These are phyloP conservation scores for Brettanomyces anomalus DNA, from an alignment of 805 yeast species.

Conservation along the genomic window DNA sequence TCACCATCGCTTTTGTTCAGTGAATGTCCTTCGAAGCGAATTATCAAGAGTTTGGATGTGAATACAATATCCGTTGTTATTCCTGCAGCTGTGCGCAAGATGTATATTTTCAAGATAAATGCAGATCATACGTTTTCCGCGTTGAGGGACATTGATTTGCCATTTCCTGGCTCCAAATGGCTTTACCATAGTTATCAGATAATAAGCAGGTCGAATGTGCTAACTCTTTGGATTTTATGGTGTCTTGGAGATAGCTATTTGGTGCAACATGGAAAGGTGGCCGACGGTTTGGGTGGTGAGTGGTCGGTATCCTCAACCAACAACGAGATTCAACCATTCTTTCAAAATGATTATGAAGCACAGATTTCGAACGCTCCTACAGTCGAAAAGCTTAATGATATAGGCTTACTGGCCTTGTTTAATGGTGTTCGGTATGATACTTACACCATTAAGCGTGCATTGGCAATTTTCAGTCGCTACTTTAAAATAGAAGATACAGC, in stretches of 20 bases:
- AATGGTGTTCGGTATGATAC: constrained; percentile 41
- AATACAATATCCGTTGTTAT: constrained; percentile 15
- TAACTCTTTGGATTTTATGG: constrained; percentile 20
- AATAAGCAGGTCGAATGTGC: constrained; percentile 1
- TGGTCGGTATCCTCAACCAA: constrained; percentile 12
- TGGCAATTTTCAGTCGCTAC: constrained; percentile 10
- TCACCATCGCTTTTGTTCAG: constrained; percentile 13
- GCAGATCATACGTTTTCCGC: constrained; percentile 6
- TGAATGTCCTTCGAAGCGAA: constrained; percentile 12
- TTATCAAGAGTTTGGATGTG: constrained; percentile 8
- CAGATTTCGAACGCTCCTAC: constrained; percentile 5
- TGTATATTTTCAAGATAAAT: constrained; percentile 16
- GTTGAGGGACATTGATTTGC: constrained; percentile 8
- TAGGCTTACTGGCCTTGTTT: constrained; percentile 37
- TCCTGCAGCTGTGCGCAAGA: constrained; percentile 16
- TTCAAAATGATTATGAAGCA: constrained; percentile 7
- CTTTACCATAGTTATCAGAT: constrained; percentile 16
- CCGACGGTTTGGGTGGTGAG: constrained; percentile 1
- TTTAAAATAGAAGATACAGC: constrained; percentile 6
- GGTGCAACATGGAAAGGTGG: constrained; percentile 14
- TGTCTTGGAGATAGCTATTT: constrained; percentile 12
- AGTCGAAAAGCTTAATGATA: constrained; percentile 22
- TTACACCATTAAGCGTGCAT: constrained; percentile 41
- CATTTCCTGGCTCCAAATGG: constrained; percentile 16
- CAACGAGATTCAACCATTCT: constrained; percentile 2